Percentiles rank a stretch among this genome's conserved stretches.
Conservation (phyloP, 1,139 yeast species). For the Diutina ranongensis region DNA sequence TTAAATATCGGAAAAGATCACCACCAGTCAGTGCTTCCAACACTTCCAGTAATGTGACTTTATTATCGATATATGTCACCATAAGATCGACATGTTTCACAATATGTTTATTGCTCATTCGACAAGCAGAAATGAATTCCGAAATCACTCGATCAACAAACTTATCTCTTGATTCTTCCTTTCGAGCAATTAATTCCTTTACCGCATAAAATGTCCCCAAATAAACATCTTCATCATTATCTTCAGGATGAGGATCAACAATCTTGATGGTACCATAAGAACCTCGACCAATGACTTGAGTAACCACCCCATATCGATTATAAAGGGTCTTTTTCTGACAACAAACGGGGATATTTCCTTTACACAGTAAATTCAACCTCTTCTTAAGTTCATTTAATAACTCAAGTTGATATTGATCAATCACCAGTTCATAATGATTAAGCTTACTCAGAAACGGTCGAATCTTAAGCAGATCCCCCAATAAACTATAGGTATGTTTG, state of each 20-base stretch:
- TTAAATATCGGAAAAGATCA: conserved; percentile 37
- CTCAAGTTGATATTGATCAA: conserved; percentile 42
- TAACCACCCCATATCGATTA: conserved; percentile 71
- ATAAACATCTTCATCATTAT: conserved; percentile 6
- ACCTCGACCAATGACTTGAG: conserved; percentile 74
- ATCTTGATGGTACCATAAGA: conserved; percentile 79
- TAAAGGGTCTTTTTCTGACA: conserved; percentile 18
- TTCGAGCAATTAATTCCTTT: conserved; percentile 42
- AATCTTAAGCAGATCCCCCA: conserved; percentile 16
- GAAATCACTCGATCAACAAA: conserved; percentile 62
- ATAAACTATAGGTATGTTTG: conserved; percentile 21
- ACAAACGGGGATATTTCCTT: conserved; percentile 8
- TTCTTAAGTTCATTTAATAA: conserved; percentile 28
- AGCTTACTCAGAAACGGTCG: conserved; percentile 15
- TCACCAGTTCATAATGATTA: conserved; percentile 33
- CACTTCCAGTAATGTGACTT: conserved; percentile 23
- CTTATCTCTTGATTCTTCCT: conserved; percentile 41
- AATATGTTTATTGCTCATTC: conserved; percentile 59
- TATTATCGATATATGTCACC: conserved; percentile 12
- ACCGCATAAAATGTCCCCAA: conserved; percentile 42
- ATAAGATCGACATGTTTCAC: conserved; percentile 59
- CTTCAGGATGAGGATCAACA: conserved; percentile 38
- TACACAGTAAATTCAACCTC: conserved; percentile 12
- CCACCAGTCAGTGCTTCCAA: conserved; percentile 74
- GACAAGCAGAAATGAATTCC: conserved; percentile 67